These are phyloP conservation scores for Fusarium goolgardi DNA, from an alignment of 2,329 filamentous ascomycete species.

Conservation along the genomic window DNA sequence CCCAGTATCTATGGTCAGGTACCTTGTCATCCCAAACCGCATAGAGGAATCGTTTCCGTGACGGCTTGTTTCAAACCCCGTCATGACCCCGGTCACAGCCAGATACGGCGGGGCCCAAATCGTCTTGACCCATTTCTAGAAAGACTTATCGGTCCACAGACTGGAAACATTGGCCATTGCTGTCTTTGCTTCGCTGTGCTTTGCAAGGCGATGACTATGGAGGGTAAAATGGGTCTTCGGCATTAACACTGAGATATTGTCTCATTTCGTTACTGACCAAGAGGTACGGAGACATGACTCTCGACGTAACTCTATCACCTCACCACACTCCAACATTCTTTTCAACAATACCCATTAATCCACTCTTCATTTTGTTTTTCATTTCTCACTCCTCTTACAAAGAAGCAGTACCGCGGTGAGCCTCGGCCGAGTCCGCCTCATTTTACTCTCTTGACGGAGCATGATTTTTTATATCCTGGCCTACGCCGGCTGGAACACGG, in stretches of 20 bases:
- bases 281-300: constrained; percentile 4
- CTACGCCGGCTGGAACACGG: constrained; percentile 31
- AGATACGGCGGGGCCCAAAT: constrained; percentile 39
- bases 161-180: constrained; percentile 8
- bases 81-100: constrained; percentile 19
- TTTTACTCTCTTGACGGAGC: constrained; percentile 23
- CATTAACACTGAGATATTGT: constrained; percentile 27
- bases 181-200: not conserved
- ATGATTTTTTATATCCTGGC: constrained; percentile 27
- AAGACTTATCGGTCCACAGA: constrained; percentile 12
- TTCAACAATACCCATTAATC: constrained; percentile 23
- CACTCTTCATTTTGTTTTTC: constrained; percentile 24
- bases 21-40: constrained; percentile 29
- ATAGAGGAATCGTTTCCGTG: constrained; percentile 34
- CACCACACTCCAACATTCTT: constrained; percentile 22
- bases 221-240: constrained; percentile 17
- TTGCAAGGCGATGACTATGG: constrained; percentile 5
- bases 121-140: constrained; percentile 30
- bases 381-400: constrained; percentile 36
- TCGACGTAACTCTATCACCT: constrained; percentile 3
- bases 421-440: constrained; percentile 26
- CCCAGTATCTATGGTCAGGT: constrained; percentile 23
- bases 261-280: constrained; percentile 27
- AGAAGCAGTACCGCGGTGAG: constrained; percentile 30
- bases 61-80: constrained; percentile 42